Evolutionary conservation across 2,329 filamentous ascomycete genomes (phyloP).

Genomic region (Stagonosporopsis tanaceti): DNA sequence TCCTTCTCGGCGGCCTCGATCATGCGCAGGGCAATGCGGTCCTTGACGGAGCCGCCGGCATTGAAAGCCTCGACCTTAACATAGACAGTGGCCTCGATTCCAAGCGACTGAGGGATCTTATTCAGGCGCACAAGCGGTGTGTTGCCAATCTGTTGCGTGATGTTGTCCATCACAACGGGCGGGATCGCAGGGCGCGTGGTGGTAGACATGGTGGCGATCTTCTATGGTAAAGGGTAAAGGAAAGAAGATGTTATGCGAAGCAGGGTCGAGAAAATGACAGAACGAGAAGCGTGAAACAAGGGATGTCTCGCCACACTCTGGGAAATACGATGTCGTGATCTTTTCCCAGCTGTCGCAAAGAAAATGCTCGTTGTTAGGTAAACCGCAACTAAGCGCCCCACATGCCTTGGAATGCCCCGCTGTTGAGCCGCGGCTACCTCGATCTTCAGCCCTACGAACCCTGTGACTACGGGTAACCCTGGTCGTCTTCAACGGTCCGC

Average conservation of each 20-base stretch:
- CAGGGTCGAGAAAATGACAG: background rate
- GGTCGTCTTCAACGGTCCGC: background rate
- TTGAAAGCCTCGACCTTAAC: conserved; percentile 94
- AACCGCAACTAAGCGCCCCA: conserved; percentile 19
- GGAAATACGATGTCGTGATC: conserved; percentile 19
- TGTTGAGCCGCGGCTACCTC: conserved; percentile 18
- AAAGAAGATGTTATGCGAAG: background rate
- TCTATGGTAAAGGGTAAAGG: background rate
- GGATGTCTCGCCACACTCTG: conserved; percentile 14
- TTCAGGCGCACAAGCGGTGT: conserved; percentile 95
- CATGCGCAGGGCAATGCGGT: conserved; percentile 96
- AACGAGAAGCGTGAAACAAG: conserved; percentile 1
- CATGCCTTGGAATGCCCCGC: conserved; percentile 2
- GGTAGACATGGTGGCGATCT: conserved; percentile 53
- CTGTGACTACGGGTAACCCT: background rate
- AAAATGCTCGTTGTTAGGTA: conserved; percentile 21
- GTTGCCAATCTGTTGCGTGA: conserved; percentile 90
- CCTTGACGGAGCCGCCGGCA: conserved; percentile 91
- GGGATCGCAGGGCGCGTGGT: conserved; percentile 60
- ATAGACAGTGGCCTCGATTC: conserved; percentile 87
- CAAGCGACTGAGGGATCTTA: conserved; percentile 88
- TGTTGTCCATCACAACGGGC: conserved; percentile 68
- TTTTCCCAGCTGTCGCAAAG: conserved; percentile 20
- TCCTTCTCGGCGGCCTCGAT: conserved; percentile 92
- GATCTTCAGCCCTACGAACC: conserved; percentile 10